Conservation (phyloP, 2,329 filamentous ascomycete genomes). For the Coniochaeta sp. region DNA sequence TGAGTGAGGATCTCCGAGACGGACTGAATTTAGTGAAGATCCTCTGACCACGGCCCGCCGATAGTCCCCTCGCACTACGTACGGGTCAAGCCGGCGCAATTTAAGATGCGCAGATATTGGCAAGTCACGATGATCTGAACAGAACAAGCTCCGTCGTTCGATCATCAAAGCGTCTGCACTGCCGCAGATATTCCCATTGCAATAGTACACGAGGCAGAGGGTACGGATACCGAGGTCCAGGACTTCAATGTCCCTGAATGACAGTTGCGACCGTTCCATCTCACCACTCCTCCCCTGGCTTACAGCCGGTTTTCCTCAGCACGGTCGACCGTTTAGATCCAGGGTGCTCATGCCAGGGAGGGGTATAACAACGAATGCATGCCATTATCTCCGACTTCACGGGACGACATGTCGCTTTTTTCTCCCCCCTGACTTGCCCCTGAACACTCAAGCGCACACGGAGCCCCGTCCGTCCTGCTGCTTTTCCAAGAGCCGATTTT, state of each 20-base stretch:
- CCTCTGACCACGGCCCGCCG: not conserved
- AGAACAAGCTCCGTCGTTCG: not conserved
- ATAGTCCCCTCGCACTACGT: not conserved
- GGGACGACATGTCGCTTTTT: constrained; percentile 2
- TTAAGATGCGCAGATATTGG: too few relatives aligned
- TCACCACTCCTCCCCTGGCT: not conserved
- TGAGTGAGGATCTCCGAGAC: not conserved
- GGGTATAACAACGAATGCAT: not conserved
- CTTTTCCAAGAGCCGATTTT: not conserved
- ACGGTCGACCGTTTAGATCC: not conserved
- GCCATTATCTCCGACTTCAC: not conserved
- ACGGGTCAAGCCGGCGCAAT: not conserved
- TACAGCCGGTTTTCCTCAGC: not conserved
- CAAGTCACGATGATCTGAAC: too few relatives aligned
- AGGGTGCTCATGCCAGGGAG: not conserved
- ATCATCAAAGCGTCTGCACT: not conserved
- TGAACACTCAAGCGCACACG: not conserved
- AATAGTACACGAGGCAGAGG: not conserved
- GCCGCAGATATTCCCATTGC: not conserved
- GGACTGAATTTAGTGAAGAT: not conserved
- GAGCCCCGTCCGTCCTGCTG: not conserved
- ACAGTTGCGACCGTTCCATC: not conserved
- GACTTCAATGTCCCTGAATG: not conserved
- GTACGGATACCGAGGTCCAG: not conserved
- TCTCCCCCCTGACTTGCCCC: not conserved